Evolutionary conservation across 306 rosid genomes (phyloP).

Genomic region (Castanea sativa): DNA sequence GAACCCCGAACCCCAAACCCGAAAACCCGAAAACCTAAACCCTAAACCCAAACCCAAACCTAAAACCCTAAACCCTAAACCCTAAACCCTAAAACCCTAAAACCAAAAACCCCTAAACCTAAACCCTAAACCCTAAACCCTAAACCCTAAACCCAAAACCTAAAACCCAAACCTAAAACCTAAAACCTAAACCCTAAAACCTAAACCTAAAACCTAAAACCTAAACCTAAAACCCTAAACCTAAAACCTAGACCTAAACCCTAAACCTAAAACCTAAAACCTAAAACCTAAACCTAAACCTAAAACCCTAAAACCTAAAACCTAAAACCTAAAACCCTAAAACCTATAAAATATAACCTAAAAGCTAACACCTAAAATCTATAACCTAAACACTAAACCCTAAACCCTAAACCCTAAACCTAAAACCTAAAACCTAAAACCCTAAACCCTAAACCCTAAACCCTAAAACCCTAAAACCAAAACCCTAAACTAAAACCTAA

Average conservation of each 20-base stretch:
- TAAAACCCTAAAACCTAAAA: neutral
- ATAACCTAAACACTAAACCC: constrained; percentile 1
- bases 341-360: neutral
- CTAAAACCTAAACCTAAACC: constrained; percentile 1
- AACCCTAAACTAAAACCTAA: too few species aligned
- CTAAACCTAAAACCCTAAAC: neutral
- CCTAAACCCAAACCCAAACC: neutral
- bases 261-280: constrained; percentile 4
- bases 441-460: constrained; percentile 10
- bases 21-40: neutral
- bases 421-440: neutral
- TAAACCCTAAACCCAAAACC: neutral
- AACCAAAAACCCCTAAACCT: neutral
- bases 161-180: neutral
- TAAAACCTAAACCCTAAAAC: constrained; percentile 4
- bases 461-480: constrained; percentile 2
- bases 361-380: neutral
- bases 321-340: constrained; percentile 9
- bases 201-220: neutral
- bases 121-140: constrained; percentile 3
- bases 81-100: neutral
- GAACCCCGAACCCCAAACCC: neutral
- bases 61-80: neutral
- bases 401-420: constrained; percentile 6
- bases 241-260: constrained; percentile 2